Evolutionary conservation across 2,329 filamentous ascomycete species (phyloP).

Genomic region (Cercospora beticola): DNA sequence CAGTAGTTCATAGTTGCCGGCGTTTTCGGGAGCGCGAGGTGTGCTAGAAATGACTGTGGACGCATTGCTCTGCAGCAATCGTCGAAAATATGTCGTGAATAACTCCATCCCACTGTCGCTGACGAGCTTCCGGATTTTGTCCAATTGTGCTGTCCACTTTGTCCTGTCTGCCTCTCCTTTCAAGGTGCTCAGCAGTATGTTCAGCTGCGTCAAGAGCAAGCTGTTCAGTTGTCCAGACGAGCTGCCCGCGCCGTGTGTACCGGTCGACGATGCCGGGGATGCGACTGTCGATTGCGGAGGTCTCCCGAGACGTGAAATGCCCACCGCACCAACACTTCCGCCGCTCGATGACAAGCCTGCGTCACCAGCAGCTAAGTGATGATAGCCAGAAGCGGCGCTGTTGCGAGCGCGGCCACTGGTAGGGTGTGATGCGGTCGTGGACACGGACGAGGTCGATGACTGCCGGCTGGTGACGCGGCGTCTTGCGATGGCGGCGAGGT

Average conservation of each 20-base stretch:
- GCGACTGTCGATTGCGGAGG: constrained; percentile 59
- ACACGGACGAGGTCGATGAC: constrained; percentile 57
- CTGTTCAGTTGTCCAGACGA: constrained; percentile 65
- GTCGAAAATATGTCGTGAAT: constrained; percentile 91
- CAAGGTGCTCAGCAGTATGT: constrained; percentile 87
- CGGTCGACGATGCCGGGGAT: constrained; percentile 54
- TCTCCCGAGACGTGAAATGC: constrained; percentile 56
- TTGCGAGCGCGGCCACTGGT: constrained; percentile 57
- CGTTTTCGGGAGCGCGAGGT: constrained; percentile 65
- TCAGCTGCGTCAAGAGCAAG: constrained; percentile 93
- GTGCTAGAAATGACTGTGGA: constrained; percentile 82
- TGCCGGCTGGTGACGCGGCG: constrained; percentile 55
- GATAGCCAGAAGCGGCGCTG: constrained; percentile 54
- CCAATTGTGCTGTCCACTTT: constrained; percentile 90
- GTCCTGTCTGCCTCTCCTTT: constrained; percentile 88
- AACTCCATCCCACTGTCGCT: constrained; percentile 99
- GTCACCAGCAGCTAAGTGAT: constrained; percentile 57
- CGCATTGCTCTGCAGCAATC: constrained; percentile 87
- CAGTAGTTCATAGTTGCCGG: constrained; percentile 81
- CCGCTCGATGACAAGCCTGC: constrained; percentile 54
- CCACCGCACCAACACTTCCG: constrained; percentile 52
- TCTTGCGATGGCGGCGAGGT: constrained; percentile 48
- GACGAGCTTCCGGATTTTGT: constrained; percentile 92
- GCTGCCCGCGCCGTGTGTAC: constrained; percentile 42
- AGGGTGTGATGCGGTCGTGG: constrained; percentile 54